Percentiles rank a stretch among this genome's conserved stretches.
These are phyloP conservation scores for Xylaria sp. DNA, from an alignment of 2,329 filamentous ascomycete genomes.

Conservation along the genomic window DNA sequence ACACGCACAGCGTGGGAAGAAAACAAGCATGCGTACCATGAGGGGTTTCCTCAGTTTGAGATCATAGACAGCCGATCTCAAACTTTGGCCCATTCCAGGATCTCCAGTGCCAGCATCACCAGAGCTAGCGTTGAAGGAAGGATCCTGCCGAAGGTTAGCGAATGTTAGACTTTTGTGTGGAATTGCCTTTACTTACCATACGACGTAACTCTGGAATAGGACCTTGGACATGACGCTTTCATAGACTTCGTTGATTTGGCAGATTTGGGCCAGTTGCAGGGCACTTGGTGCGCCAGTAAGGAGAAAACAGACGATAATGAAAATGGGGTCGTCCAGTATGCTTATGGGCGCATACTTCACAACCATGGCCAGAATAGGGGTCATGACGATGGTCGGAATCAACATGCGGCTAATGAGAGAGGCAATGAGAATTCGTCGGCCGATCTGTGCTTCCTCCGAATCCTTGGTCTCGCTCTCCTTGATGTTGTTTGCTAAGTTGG, in stretches of 20 bases:
- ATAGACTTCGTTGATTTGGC: slow-evolving; percentile 95
- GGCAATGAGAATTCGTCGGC: slow-evolving; percentile 75
- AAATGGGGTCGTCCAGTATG: slow-evolving; percentile 96
- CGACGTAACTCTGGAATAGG: slow-evolving; percentile 92
- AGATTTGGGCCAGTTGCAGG: slow-evolving; percentile 93
- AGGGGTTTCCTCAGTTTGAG: neutral
- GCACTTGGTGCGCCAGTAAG: slow-evolving; percentile 91
- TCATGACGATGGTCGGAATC: slow-evolving; percentile 86
- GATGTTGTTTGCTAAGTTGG: slow-evolving; percentile 89
- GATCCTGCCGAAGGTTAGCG: slow-evolving; percentile 56
- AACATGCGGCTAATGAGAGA: slow-evolving; percentile 87
- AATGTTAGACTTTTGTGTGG: neutral
- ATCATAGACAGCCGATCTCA: neutral
- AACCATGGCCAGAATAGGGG: slow-evolving; percentile 75
- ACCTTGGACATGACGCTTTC: slow-evolving; percentile 91
- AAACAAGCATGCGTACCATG: neutral
- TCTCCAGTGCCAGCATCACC: slow-evolving; percentile 87
- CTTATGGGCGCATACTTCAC: slow-evolving; percentile 90
- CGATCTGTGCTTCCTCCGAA: slow-evolving; percentile 63
- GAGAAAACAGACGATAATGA: slow-evolving; percentile 95
- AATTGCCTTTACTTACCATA: slow-evolving; percentile 59
- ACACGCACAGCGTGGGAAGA: neutral
- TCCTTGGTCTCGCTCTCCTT: slow-evolving; percentile 62
- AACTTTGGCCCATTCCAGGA: slow-evolving; percentile 73
- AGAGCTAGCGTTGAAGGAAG: slow-evolving; percentile 85